Conservation (phyloP, 495 filamentous ascomycete species). For the Talaromyces adpressus region DNA sequence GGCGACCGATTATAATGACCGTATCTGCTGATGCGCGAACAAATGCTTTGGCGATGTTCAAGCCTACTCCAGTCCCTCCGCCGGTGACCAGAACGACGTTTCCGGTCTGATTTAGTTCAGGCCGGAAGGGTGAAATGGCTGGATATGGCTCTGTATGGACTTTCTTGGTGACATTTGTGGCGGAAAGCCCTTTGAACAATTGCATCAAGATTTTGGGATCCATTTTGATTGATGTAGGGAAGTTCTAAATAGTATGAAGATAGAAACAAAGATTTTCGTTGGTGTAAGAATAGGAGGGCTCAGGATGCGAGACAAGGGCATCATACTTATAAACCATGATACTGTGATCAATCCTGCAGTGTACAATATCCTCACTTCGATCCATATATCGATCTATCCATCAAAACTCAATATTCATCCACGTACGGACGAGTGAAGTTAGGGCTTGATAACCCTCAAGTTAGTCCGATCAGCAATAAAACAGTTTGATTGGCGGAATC, state of each 20-base stretch:
- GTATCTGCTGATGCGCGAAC: constrained; percentile 11
- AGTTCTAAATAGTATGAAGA: background rate
- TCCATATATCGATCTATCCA: background rate
- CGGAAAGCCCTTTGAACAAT: background rate
- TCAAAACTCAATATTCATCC: too few relatives aligned
- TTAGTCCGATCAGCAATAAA: background rate
- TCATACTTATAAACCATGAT: background rate
- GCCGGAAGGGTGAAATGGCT: constrained; percentile 21
- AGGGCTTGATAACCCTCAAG: background rate
- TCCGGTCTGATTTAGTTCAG: constrained; percentile 23
- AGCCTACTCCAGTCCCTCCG: constrained; percentile 27
- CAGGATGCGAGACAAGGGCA: background rate
- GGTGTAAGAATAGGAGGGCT: background rate
- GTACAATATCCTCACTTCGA: too few relatives aligned
- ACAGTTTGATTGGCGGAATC: background rate
- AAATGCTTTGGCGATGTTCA: constrained; percentile 17
- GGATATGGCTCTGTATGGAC: constrained; percentile 23
- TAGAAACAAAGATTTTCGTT: background rate
- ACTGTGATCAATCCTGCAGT: background rate
- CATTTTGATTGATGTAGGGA: background rate
- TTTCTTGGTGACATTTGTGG: background rate
- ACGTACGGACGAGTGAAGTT: background rate
- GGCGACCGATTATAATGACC: constrained; percentile 51
- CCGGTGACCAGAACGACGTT: constrained; percentile 31
- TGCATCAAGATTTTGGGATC: background rate